Evolutionary conservation across 495 filamentous ascomycete species (phyloP).

Genomic region (Aspergillus diversus): DNA sequence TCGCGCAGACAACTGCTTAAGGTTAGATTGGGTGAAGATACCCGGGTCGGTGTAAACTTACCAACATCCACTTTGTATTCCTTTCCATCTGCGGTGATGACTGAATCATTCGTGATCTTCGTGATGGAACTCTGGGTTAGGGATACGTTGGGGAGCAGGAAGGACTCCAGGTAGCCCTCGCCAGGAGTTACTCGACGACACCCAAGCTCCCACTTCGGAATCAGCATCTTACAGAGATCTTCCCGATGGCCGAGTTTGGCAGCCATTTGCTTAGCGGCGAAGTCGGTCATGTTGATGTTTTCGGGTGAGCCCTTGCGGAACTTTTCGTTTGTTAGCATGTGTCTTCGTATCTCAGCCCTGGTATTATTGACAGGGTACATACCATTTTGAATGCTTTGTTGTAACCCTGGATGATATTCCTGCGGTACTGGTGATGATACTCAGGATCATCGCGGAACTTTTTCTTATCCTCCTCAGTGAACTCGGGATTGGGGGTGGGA

Average conservation of each 20-base stretch:
- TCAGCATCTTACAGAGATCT: constrained; percentile 40
- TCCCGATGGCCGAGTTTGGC: constrained; percentile 40
- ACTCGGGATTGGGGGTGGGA: constrained; percentile 1
- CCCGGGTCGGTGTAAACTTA: too few species aligned
- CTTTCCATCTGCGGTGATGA: constrained; percentile 45
- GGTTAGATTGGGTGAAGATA: constrained; percentile 35
- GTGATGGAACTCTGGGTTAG: constrained; percentile 33
- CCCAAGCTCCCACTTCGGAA: constrained; percentile 49
- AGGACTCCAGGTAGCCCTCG: constrained; percentile 45
- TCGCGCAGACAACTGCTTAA: constrained; percentile 51
- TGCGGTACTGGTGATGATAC: constrained; percentile 31
- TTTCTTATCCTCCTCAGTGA: constrained; percentile 26
- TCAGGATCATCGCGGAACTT: constrained; percentile 21
- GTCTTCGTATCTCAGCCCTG: not conserved
- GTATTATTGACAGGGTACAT: not conserved
- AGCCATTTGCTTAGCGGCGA: constrained; percentile 35
- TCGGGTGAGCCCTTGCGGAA: not conserved
- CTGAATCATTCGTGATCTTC: constrained; percentile 43
- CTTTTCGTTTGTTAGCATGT: constrained; percentile 28
- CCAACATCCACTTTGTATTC: not conserved
- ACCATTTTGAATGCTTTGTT: constrained; percentile 39
- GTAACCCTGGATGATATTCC: constrained; percentile 35
- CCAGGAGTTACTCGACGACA: constrained; percentile 54
- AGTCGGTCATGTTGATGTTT: constrained; percentile 24
- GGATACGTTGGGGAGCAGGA: constrained; percentile 36